These are phyloP conservation scores for Chaetoceros tenuissimus DNA, from an alignment of 108 stramenopile genomes.

Conservation along the genomic window DNA sequence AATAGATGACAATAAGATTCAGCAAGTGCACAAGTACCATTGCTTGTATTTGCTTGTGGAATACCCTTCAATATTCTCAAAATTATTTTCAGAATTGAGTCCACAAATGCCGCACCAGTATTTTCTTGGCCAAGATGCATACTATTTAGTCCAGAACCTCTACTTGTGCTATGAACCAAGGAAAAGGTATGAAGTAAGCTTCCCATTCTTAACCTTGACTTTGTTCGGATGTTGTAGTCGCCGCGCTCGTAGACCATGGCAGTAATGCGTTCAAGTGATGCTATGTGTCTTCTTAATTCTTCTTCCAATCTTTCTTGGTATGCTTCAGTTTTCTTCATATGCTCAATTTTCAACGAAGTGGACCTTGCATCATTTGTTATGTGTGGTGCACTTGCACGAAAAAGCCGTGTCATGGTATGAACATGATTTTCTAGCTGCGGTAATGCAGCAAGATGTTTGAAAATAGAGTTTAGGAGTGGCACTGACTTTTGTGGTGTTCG, in stretches of 20 bases:
- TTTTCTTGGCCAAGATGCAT: neutral
- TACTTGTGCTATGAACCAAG: neutral
- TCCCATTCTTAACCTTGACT: neutral
- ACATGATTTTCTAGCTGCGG: neutral
- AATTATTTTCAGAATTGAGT: neutral
- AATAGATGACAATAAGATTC: slow-evolving; percentile 42
- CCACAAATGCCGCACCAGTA: neutral
- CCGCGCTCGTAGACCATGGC: neutral
- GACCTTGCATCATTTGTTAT: neutral
- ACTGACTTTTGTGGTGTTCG: neutral
- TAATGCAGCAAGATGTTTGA: neutral
- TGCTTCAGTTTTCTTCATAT: neutral
- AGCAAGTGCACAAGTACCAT: too few species aligned
- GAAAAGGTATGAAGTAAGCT: neutral
- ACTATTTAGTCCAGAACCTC: neutral
- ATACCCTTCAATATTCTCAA: slow-evolving; percentile 1
- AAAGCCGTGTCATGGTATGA: neutral
- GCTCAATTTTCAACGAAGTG: neutral
- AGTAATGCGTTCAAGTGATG: neutral
- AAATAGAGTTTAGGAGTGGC: neutral
- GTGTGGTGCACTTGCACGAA: neutral
- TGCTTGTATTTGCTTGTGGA: neutral
- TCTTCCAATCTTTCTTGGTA: neutral
- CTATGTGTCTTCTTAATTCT: neutral
- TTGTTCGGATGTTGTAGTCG: neutral